Evolutionary conservation across 495 filamentous ascomycete species (phyloP).

Genomic region (Hypomontagnella monticulosa): DNA sequence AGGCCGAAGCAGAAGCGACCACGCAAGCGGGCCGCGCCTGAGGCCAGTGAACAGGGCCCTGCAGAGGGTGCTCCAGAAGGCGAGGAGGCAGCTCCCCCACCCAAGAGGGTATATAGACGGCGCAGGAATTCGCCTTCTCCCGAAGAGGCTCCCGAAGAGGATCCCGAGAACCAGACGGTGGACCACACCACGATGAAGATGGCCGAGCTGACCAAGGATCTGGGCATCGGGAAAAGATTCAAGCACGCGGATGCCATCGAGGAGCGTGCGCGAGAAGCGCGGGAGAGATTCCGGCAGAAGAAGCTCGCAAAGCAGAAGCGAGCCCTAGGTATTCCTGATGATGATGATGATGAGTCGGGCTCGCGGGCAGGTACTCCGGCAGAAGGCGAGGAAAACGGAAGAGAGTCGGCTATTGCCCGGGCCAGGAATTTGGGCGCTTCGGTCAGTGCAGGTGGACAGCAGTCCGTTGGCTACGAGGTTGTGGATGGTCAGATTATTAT

Average conservation of each 20-base stretch:
- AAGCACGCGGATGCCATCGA: constrained; percentile 69
- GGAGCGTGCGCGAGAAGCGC: constrained; percentile 55
- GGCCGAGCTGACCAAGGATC: constrained; percentile 81
- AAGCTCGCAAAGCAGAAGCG: constrained; percentile 47
- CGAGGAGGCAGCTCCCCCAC: constrained; percentile 38
- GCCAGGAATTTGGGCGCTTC: constrained; percentile 39
- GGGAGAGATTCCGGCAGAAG: constrained; percentile 49
- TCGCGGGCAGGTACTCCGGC: constrained; percentile 24
- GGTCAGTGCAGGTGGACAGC: constrained; percentile 28
- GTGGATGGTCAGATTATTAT: constrained; percentile 87
- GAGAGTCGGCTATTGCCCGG: constrained; percentile 32
- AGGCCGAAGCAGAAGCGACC: constrained; percentile 37
- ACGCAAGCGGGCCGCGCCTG: constrained; percentile 25
- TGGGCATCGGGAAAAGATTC: constrained; percentile 81
- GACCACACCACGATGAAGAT: constrained; percentile 77
- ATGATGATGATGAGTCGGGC: constrained; percentile 18
- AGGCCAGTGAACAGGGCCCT: constrained; percentile 4
- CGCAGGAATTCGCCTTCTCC: constrained; percentile 70
- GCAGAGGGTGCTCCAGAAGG: constrained; percentile 17
- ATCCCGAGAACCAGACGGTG: constrained; percentile 76
- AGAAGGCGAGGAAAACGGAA: constrained; percentile 30
- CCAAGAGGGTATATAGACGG: constrained; percentile 41
- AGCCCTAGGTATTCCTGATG: constrained; percentile 32
- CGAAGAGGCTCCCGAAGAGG: constrained; percentile 83
- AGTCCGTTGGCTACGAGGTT: constrained; percentile 70